A percentile compares a stretch with the other conserved stretches of the same genome.
Conservation (phyloP, 1,284 basidiomycete species). For the Rhodofomes roseus region DNA sequence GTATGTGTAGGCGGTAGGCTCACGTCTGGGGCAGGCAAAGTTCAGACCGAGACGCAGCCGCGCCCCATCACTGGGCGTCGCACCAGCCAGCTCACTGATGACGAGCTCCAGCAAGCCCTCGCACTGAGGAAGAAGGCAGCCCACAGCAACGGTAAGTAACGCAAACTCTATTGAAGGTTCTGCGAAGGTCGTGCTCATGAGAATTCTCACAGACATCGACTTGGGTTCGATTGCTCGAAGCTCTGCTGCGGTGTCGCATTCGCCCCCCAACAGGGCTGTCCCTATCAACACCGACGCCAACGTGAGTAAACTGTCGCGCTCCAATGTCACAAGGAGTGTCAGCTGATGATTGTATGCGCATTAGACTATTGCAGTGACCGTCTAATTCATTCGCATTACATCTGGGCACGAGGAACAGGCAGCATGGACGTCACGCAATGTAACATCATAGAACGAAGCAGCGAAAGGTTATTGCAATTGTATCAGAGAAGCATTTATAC, state of each 20-base stretch:
- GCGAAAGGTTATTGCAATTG: not conserved
- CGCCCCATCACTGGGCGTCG: slow-evolving; percentile 17
- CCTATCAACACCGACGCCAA: slow-evolving; percentile 36
- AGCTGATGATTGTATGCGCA: not conserved
- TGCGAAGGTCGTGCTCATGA: slow-evolving; percentile 4
- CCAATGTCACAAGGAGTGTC: not conserved
- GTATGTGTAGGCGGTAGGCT: not conserved
- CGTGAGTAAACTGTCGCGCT: slow-evolving; percentile 25
- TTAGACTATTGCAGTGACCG: slow-evolving; percentile 2
- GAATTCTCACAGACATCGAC: slow-evolving; percentile 47
- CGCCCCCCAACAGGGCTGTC: slow-evolving; percentile 50
- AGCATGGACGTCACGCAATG: not conserved
- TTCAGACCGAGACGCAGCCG: slow-evolving; percentile 10
- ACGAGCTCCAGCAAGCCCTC: slow-evolving; percentile 62
- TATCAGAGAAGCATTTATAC: not conserved
- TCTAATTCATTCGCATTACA: not conserved
- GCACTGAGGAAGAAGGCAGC: slow-evolving; percentile 66
- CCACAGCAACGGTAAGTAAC: slow-evolving; percentile 47
- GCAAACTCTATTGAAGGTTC: not conserved
- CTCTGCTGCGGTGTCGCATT: slow-evolving; percentile 67
- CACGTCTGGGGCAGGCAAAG: not conserved
- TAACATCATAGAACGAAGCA: not conserved
- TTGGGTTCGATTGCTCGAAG: slow-evolving; percentile 79
- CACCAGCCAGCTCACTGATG: slow-evolving; percentile 48
- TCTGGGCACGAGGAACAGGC: not conserved